Conservation (phyloP, 345 rosid species). For the Lumnitzera littorea region DNA sequence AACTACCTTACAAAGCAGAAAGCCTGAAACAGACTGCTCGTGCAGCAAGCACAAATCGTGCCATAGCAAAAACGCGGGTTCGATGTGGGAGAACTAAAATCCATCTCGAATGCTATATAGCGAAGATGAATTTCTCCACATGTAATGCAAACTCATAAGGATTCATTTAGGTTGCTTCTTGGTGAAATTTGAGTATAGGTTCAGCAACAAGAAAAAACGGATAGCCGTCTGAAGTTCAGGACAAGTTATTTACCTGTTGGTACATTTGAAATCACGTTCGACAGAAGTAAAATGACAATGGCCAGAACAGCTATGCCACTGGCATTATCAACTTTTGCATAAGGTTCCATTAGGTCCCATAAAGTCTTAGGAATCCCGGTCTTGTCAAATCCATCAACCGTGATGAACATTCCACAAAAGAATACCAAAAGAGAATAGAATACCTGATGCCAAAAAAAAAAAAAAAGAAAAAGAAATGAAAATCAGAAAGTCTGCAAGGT, state of each 20-base stretch:
- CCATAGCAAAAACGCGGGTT: no score
- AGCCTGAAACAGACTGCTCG: no score
- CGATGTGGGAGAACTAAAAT: no score
- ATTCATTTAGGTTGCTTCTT: no score
- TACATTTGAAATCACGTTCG: slow-evolving; percentile 20
- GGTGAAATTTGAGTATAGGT: no score
- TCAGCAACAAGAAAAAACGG: no score
- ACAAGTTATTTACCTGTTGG: slow-evolving; percentile 13
- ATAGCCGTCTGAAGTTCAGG: no score
- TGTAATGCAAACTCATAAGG: no score
- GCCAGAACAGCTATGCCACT: slow-evolving; percentile 28
- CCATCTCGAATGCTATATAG: no score
- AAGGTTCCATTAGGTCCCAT: slow-evolving; percentile 68
- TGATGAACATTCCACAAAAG: slow-evolving; percentile 86
- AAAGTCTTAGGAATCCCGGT: slow-evolving; percentile 67
- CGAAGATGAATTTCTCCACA: no score
- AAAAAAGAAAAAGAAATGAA: background rate
- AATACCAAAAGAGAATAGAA: slow-evolving; percentile 68
- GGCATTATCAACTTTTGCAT: slow-evolving; percentile 35
- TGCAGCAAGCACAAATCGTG: no score
- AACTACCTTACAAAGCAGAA: no score
- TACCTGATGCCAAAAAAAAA: slow-evolving; percentile 29
- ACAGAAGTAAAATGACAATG: slow-evolving; percentile 16
- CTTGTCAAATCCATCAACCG: slow-evolving; percentile 66
- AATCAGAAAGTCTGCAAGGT: background rate